These are phyloP conservation scores for Begonia fuchsioides DNA, from an alignment of 306 rosid genomes.

Conservation along the genomic window DNA sequence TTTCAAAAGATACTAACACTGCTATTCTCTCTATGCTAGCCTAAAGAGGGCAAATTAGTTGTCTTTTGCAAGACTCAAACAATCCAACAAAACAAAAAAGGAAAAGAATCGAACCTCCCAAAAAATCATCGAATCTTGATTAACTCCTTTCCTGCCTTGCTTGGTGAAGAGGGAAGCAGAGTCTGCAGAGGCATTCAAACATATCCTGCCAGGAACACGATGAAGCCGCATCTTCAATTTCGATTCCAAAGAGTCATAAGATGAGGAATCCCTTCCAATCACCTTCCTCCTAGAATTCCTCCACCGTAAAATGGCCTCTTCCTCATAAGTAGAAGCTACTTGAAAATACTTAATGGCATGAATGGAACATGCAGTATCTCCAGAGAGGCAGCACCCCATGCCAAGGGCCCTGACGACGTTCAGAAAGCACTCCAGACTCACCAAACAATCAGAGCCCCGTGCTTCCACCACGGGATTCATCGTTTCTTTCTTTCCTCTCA, in stretches of 20 bases:
- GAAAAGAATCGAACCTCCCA: slow-evolving; percentile 61
- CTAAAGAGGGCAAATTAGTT: background rate
- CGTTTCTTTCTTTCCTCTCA: slow-evolving; percentile 3
- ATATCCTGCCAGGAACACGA: slow-evolving; percentile 43
- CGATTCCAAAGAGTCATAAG: slow-evolving; percentile 8
- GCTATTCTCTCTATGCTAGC: too few relatives aligned
- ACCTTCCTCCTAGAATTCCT: slow-evolving; percentile 23
- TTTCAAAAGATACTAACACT: too few relatives aligned
- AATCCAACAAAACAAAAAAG: slow-evolving; percentile 2
- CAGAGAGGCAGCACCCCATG: slow-evolving; percentile 74
- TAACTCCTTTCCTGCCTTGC: slow-evolving; percentile 61
- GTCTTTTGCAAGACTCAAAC: background rate
- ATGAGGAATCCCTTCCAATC: slow-evolving; percentile 6
- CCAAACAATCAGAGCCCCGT: slow-evolving; percentile 49
- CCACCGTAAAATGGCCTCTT: slow-evolving; percentile 15
- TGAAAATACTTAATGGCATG: slow-evolving; percentile 22
- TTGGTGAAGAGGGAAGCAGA: slow-evolving; percentile 42
- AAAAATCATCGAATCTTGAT: slow-evolving; percentile 82
- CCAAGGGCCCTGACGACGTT: slow-evolving; percentile 79
- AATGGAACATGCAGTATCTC: slow-evolving; percentile 3
- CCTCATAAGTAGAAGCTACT: slow-evolving; percentile 16
- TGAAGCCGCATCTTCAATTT: slow-evolving; percentile 31
- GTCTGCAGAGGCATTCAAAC: slow-evolving; percentile 48
- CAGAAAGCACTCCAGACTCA: slow-evolving; percentile 69
- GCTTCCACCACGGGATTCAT: slow-evolving; percentile 49